phyloP scores from a whole-genome alignment of 2,329 filamentous ascomycete species.

The Alternaria ethzedia region DNA sequence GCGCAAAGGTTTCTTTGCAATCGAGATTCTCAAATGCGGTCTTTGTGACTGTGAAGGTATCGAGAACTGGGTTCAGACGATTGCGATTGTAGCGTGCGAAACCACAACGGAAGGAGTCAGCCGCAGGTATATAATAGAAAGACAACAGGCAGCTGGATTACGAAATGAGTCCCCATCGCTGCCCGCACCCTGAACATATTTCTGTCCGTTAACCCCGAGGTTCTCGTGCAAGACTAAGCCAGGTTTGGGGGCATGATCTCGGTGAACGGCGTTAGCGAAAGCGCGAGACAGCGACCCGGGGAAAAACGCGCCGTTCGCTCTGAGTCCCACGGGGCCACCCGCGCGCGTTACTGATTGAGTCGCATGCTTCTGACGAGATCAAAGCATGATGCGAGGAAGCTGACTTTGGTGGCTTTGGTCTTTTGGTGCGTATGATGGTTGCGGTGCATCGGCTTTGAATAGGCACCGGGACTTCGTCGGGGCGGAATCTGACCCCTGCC shows the following conservation, averaged over 20 bases:
- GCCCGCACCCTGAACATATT: not conserved
- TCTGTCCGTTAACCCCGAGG: conserved; percentile 15
- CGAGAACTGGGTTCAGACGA: not conserved
- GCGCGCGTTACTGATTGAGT: not conserved
- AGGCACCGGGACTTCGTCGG: not conserved
- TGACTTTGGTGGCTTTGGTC: not conserved
- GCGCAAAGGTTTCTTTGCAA: not conserved
- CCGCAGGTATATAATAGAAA: not conserved
- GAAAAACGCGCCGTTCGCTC: not conserved
- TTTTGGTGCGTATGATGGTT: not conserved
- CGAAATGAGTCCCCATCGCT: not conserved
- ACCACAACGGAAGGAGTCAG: not conserved
- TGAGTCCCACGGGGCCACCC: not conserved
- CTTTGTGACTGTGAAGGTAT: not conserved
- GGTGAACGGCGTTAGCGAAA: conserved; percentile 19
- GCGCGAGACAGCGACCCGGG: conserved; percentile 17
- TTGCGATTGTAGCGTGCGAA: not conserved
- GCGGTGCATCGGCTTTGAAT: not conserved
- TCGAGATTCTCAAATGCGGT: not conserved
- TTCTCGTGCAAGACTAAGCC: not conserved
- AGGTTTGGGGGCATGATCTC: conserved; percentile 7
- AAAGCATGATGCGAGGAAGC: not conserved
- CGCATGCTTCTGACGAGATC: not conserved
- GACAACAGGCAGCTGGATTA: not conserved
- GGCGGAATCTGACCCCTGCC: not conserved